Conservation (phyloP, 495 filamentous ascomycete genomes). For the Amniculicola lignicola region DNA sequence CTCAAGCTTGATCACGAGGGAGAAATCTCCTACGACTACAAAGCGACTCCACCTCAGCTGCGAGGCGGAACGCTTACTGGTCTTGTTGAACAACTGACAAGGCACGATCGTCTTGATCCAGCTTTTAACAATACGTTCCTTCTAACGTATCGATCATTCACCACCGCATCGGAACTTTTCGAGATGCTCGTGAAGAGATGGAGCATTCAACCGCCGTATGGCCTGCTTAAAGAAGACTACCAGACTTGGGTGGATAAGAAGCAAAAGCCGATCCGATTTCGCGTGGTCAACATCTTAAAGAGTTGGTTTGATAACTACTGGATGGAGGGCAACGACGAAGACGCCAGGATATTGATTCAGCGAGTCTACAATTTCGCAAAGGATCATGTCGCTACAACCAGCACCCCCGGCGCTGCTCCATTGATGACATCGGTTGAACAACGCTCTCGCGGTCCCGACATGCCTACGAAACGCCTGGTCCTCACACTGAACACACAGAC, state of each 20-base stretch:
- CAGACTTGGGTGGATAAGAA: slow-evolving; percentile 89
- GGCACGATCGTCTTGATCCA: slow-evolving; percentile 93
- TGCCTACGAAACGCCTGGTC: slow-evolving; percentile 78
- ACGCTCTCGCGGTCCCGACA: slow-evolving; percentile 80
- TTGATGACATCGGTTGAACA: slow-evolving; percentile 84
- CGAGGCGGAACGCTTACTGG: slow-evolving; percentile 86
- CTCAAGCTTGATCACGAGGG: slow-evolving; percentile 84
- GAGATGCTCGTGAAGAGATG: slow-evolving; percentile 89
- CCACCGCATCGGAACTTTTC: slow-evolving; percentile 82
- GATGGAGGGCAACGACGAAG: slow-evolving; percentile 90
- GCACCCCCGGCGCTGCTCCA: slow-evolving; percentile 79
- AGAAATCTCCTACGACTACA: slow-evolving; percentile 85
- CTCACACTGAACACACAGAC: slow-evolving; percentile 70
- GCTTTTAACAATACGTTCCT: slow-evolving; percentile 97
- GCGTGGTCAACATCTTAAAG: slow-evolving; percentile 95
- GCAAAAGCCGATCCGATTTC: slow-evolving; percentile 90
- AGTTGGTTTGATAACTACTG: slow-evolving; percentile 97
- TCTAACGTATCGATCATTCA: slow-evolving; percentile 94
- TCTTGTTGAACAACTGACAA: slow-evolving; percentile 91
- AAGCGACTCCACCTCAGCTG: slow-evolving; percentile 64
- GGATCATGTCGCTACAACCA: slow-evolving; percentile 85
- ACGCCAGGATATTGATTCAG: slow-evolving; percentile 77
- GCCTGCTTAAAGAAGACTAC: slow-evolving; percentile 69
- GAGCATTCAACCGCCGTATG: slow-evolving; percentile 87
- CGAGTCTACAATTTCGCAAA: slow-evolving; percentile 87